Evolutionary conservation across 768 basidiomycete species (phyloP).

Genomic region (Xerocomellus intermedius): DNA sequence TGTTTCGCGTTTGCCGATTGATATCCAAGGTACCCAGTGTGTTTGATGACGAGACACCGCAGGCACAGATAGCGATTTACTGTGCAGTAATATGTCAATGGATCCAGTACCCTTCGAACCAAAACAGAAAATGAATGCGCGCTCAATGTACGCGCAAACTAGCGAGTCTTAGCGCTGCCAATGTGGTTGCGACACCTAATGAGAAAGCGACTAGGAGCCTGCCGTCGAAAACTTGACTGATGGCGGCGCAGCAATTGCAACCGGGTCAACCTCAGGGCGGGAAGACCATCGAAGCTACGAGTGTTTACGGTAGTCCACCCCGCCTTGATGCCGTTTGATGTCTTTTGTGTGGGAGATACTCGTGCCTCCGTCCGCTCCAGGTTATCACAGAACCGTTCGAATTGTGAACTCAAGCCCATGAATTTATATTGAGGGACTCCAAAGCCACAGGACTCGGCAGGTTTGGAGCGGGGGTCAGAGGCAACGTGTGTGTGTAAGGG

Average conservation of each 20-base stretch:
- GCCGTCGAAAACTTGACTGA: neutral
- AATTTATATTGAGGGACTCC: conserved; percentile 61
- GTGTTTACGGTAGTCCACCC: conserved; percentile 56
- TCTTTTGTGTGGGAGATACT: conserved; percentile 18
- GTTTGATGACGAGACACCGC: too few species aligned
- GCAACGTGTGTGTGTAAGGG: neutral
- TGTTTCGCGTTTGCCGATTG: too few species aligned
- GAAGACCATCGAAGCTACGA: conserved; percentile 56
- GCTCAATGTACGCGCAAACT: conserved; percentile 5
- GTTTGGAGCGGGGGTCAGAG: neutral
- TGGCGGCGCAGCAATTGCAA: neutral
- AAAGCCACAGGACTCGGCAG: conserved; percentile 63
- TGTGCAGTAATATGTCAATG: too few species aligned
- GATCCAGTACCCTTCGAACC: neutral
- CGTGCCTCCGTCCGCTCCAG: conserved; percentile 44
- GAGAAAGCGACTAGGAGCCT: conserved; percentile 30
- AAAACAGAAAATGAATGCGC: neutral
- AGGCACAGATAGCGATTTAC: too few species aligned
- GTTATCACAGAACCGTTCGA: conserved; percentile 44
- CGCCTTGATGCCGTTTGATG: conserved; percentile 45
- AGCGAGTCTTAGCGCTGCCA: conserved; percentile 10
- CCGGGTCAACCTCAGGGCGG: conserved; percentile 35
- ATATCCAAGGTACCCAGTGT: too few species aligned
- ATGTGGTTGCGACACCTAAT: conserved; percentile 25
- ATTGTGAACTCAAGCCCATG: conserved; percentile 51